These are phyloP conservation scores for Myxozyma vanderwaltii DNA, from an alignment of 805 yeast genomes.

Conservation along the genomic window DNA sequence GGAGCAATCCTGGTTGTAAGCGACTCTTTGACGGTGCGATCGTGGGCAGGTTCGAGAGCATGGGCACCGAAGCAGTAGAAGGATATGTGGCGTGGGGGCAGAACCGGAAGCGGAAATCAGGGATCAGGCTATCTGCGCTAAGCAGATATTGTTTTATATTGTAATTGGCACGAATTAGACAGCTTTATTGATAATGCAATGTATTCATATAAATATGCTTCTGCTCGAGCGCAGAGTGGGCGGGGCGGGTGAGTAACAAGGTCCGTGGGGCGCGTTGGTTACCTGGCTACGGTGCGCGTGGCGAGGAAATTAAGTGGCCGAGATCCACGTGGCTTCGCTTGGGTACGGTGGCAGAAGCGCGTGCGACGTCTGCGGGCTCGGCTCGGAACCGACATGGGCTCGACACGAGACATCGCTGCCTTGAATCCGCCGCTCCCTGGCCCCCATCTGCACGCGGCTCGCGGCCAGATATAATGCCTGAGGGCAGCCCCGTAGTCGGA, in stretches of 20 bases:
- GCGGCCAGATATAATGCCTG: slow-evolving; percentile 1
- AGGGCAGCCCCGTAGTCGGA: too few species aligned
- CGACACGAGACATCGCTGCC: neutral
- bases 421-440: too few species aligned
- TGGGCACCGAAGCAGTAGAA: slow-evolving; percentile 47
- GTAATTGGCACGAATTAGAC: neutral
- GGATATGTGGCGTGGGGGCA: neutral
- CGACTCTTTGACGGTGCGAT: slow-evolving; percentile 72
- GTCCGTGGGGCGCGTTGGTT: too few species aligned
- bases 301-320: neutral
- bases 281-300: neutral
- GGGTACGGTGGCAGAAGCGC: slow-evolving; percentile 8
- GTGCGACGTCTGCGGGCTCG: slow-evolving; percentile 5
- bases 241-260: too few species aligned
- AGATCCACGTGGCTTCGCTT: slow-evolving; percentile 6
- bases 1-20: slow-evolving; percentile 82
- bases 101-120: too few species aligned
- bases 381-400: neutral
- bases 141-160: neutral
- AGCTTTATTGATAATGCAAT: neutral
- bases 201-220: neutral
- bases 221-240: neutral
- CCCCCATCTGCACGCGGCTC: neutral
- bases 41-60: slow-evolving; percentile 56
- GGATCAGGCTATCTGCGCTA: neutral